Percentiles rank a stretch among this genome's conserved stretches.
Conservation (phyloP, 192 early-diverging fungal species). For the Obelidium mucronatum region DNA sequence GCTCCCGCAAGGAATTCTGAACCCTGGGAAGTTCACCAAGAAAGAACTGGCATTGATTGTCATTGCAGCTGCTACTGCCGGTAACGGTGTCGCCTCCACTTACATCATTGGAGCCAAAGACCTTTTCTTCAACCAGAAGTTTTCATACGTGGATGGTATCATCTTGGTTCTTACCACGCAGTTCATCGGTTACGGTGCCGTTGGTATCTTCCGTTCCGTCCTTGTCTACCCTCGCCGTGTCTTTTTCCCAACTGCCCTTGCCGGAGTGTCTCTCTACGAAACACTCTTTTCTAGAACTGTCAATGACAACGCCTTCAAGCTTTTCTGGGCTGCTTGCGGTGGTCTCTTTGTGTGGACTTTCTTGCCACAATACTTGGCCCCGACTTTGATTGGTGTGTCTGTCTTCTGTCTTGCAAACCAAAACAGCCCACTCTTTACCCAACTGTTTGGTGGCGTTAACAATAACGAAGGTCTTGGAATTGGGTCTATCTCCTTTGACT, state of each 20-base stretch:
- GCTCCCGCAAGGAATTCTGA: conserved; percentile 39
- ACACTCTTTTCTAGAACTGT: conserved; percentile 68
- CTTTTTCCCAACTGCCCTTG: conserved; percentile 81
- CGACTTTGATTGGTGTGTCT: conserved; percentile 20
- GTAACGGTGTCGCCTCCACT: conserved; percentile 5
- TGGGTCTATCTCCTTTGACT: conserved; percentile 33
- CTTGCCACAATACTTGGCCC: conserved; percentile 60
- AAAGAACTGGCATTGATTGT: conserved; percentile 84
- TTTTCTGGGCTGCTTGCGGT: conserved; percentile 58
- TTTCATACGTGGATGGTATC: conserved; percentile 61
- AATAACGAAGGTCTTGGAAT: conserved; percentile 19
- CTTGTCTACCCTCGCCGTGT: conserved; percentile 84
- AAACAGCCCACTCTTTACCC: conserved; percentile 2
- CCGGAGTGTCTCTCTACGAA: conserved; percentile 77
- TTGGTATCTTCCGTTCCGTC: conserved; percentile 70
- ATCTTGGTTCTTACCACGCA: conserved; percentile 28
- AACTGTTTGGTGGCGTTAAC: conserved; percentile 36
- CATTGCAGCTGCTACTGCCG: conserved; percentile 40
- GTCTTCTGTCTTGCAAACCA: conserved; percentile 17
- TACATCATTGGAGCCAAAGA: conserved; percentile 26
- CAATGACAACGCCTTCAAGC: conserved; percentile 49
- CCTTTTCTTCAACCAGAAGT: conserved; percentile 36
- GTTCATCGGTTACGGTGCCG: conserved; percentile 69
- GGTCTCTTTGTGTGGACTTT: conserved; percentile 58
- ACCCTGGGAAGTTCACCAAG: conserved; percentile 81